A percentile compares a stretch with the other conserved stretches of the same genome.
These are phyloP conservation scores for Paracoccidioides lutzii DNA, from an alignment of 2,329 filamentous ascomycete species.

Conservation along the genomic window DNA sequence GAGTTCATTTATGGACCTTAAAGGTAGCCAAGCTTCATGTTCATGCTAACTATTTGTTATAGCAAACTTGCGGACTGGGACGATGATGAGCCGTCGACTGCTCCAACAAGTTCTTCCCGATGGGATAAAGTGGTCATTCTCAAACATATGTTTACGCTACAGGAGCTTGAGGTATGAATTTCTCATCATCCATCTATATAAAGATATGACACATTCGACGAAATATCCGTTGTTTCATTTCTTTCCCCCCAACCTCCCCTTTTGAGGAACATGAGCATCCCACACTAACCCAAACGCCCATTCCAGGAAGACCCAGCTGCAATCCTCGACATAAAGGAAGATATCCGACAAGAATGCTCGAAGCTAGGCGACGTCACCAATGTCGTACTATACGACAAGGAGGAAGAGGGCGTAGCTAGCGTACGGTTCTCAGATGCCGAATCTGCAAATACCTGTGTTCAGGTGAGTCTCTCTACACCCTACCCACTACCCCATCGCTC, in stretches of 20 bases:
- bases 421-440: constrained; percentile 65
- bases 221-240: too few relatives aligned
- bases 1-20: too few relatives aligned
- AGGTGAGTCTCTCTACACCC: constrained; percentile 21
- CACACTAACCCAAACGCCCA: not conserved
- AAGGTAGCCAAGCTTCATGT: not conserved
- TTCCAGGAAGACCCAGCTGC: constrained; percentile 61
- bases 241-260: too few relatives aligned
- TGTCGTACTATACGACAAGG: constrained; percentile 78
- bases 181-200: not conserved
- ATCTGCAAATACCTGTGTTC: constrained; percentile 58
- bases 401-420: constrained; percentile 70
- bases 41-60: constrained; percentile 10
- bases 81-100: constrained; percentile 60
- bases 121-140: constrained; percentile 77
- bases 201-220: too few relatives aligned
- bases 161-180: constrained; percentile 53
- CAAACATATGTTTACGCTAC: constrained; percentile 82
- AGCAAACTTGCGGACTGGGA: constrained; percentile 92
- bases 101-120: constrained; percentile 43
- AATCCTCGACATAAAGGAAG: constrained; percentile 83
- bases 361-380: constrained; percentile 83
- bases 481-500: not conserved
- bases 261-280: not conserved
- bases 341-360: constrained; percentile 78